Base-by-base conservation (phyloP, 2,329 filamentous ascomycete genomes). In the Taxawa tesnikishii region DNA sequence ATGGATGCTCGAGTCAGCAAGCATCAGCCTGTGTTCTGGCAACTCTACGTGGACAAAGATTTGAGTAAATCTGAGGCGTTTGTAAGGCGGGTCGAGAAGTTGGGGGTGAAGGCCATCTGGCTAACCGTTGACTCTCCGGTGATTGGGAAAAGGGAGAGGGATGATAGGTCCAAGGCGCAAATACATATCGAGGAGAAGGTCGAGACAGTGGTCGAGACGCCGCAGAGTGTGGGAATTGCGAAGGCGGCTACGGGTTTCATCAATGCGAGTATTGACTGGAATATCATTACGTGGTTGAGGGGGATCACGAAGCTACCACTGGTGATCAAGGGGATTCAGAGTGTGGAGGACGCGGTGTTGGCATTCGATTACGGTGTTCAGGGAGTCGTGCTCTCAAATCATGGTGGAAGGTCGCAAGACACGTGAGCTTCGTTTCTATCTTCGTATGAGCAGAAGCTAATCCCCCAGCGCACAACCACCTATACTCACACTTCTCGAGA, bases 21-120 rank as follows among this genome's bases (percentile, higher is more conserved):
- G 13, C 29, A 42, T 13, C 49, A 48, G 33, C 42, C 44, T 3
- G 37, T 64, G 21, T 70, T 73, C 53, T 73, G 73, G 47, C 72
- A 76, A 45, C 55, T 78, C 8, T 78, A 77, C 43, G 66, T 74
- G 24, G 63, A 75, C 47, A 66, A 64, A 39, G 56, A 72, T 38
- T 55, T 69, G 1, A 33, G 47, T 7, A 65, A 68, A 32, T 67
- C 67, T 6, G 62, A 62, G 36, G 53, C 54, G 1, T 51, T 75
- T 4, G 49, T 77, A 2, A 46, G 44, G 10, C 47, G 60, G 12
- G 67, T 69, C 2, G 58, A 62, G 11, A 49, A 52, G 25, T 49
- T 58, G 2, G 67, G 68, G 1, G 58, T 67, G 3, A 63, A 63
- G 36, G 70, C 62, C 3, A 56, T 76, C 5, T 69, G 73, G 38